Conservation (phyloP, 2,329 filamentous ascomycete genomes). For the Fusarium nanum region DNA sequence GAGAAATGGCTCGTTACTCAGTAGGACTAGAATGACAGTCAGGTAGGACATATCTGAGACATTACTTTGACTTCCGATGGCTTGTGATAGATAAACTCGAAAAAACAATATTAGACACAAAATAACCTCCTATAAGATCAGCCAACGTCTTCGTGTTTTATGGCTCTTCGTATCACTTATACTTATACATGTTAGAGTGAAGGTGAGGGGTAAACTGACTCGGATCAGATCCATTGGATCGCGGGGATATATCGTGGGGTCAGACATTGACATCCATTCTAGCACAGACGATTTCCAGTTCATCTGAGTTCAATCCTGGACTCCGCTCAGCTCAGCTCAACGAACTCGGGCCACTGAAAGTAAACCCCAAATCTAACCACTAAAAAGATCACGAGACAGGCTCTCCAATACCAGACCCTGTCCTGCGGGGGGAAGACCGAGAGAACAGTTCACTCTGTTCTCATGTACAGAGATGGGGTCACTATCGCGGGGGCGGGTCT, state of each 20-base stretch:
- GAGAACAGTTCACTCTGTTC: background rate
- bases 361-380: background rate
- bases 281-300: background rate
- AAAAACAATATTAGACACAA: background rate
- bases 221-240: conserved; percentile 19
- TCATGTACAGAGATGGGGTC: background rate
- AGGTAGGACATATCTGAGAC: background rate
- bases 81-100: background rate
- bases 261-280: background rate
- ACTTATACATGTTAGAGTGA: background rate
- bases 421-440: conserved; percentile 3
- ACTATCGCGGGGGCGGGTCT: conserved; percentile 30
- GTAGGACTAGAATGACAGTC: background rate
- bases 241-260: conserved; percentile 27
- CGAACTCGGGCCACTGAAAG: background rate
- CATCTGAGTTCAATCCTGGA: background rate
- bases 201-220: conserved; percentile 18
- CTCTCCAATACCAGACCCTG: conserved; percentile 11
- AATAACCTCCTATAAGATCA: background rate
- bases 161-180: background rate
- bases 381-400: background rate
- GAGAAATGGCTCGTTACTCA: background rate
- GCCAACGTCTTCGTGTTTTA: background rate
- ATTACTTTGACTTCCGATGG: background rate
- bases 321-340: background rate